Evolutionary conservation across 1,139 yeast genomes (phyloP).

Genomic region (Candida pseudoviswanathii): DNA sequence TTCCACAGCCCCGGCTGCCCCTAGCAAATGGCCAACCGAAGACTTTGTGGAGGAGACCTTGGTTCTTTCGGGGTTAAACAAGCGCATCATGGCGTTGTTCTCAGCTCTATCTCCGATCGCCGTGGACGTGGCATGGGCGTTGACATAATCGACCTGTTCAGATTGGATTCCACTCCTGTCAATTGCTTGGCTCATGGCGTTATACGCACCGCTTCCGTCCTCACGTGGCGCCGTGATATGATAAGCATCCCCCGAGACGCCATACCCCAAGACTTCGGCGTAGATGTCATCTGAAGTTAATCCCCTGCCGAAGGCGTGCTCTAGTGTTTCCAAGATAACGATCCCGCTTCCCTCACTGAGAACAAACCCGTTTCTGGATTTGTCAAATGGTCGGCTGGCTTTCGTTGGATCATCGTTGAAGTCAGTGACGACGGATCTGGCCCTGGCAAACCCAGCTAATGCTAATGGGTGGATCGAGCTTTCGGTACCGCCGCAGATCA

Average conservation of each 20-base stretch:
- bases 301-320: conserved; percentile 71
- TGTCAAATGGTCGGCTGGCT: conserved; percentile 90
- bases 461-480: conserved; percentile 86
- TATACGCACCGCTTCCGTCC: conserved; percentile 80
- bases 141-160: conserved; percentile 66
- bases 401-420: conserved; percentile 60
- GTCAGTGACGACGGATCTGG: conserved; percentile 73
- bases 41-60: conserved; percentile 86
- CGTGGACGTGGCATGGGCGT: conserved; percentile 98
- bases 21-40: conserved; percentile 88
- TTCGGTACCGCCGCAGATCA: conserved; percentile 94
- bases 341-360: conserved; percentile 93
- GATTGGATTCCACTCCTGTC: conserved; percentile 46
- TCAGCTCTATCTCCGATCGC: conserved; percentile 88
- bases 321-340: conserved; percentile 70
- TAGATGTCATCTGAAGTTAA: conserved; percentile 57
- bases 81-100: conserved; percentile 64
- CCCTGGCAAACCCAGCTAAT: conserved; percentile 88
- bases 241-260: conserved; percentile 86
- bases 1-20: conserved; percentile 97
- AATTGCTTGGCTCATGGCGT: conserved; percentile 82
- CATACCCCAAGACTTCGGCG: conserved; percentile 86
- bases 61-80: conserved; percentile 41
- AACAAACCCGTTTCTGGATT: conserved; percentile 79
- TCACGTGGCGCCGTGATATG: conserved; percentile 92